Base-by-base conservation (phyloP, 768 basidiomycete species). In the Dioszegia crocea region DNA sequence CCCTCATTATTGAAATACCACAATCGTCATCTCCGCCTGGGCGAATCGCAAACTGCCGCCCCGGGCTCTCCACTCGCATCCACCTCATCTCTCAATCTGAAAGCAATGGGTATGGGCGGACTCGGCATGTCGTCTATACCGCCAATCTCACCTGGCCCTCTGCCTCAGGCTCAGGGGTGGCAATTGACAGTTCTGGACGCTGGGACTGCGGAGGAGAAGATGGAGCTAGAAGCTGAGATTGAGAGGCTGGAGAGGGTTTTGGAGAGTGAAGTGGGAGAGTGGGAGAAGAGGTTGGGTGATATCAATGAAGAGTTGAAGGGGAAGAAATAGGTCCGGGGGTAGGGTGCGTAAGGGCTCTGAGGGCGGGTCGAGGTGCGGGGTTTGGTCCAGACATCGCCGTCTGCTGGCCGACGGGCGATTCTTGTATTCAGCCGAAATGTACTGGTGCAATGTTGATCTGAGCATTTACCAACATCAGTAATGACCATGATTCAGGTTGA, bases 1-100 rank as follows among this genome's bases (percentile, higher is more conserved):
- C 92, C 91, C 0, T 86, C 88, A 0, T 78, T 97, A 59, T 84
- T 84, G 67, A 91, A 88, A 73, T 93, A 96, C 73, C 94, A 98
- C 76, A 88, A 84, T 3, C 87, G 88, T 47, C 82, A 94, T 26
- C 82, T 97, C 17, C 88, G 88, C 0, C 80, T 97, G 14, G 78
- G 81, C 6, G 90, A 91, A 29, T 61, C 59, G 21, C 24, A 56
- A 23, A 27, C 57, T 11, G 52, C 62, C 39, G 45, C 56, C n/a
- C 54, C 59, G 1, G 47, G 36, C 17, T 63, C 61, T 19, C 61
- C 61, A 17, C 57, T 63, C 16, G 61, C 61, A 14, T 54, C 39
- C 44, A 65, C 48, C n/a, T 52, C 41, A 14, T 59, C 63, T 55
- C 60, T 56, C 23, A 53, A 53, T 21, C 39, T 53, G 2, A 53